Conservation (phyloP, 2,329 filamentous ascomycete genomes). For the Xylaria multiplex region DNA sequence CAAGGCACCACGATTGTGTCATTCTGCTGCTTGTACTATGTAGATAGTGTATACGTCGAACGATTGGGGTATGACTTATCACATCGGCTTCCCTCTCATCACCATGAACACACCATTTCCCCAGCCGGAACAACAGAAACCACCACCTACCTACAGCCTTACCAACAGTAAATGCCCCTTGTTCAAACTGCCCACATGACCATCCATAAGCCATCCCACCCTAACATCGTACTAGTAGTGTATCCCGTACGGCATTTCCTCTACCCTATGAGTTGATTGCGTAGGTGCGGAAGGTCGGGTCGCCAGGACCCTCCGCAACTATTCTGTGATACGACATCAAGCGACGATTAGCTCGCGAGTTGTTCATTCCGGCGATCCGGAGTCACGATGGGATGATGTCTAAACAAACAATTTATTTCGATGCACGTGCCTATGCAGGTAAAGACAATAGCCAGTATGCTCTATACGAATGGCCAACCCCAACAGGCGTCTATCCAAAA, state of each 20-base stretch:
- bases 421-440: not conserved
- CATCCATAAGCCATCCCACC: not conserved
- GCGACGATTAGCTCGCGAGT: slow-evolving; percentile 1
- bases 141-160: not conserved
- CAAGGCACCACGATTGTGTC: slow-evolving; percentile 22
- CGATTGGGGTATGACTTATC: slow-evolving; percentile 8
- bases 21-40: not conserved
- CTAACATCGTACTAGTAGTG: too few relatives aligned
- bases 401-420: slow-evolving; percentile 9
- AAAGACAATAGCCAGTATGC: slow-evolving; percentile 3
- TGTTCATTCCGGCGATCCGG: slow-evolving; percentile 1
- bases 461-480: slow-evolving; percentile 1
- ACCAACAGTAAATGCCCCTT: slow-evolving; percentile 4
- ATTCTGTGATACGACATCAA: not conserved
- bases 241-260: too few relatives aligned
- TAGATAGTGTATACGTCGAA: slow-evolving; percentile 1
- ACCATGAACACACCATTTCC: slow-evolving; percentile 1
- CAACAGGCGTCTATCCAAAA: slow-evolving; percentile 35
- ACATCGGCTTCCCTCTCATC: slow-evolving; percentile 9
- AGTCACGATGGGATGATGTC: slow-evolving; percentile 10
- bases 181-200: slow-evolving; percentile 4
- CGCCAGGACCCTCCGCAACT: not conserved
- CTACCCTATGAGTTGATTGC: too few relatives aligned
- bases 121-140: not conserved
- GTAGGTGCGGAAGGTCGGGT: slow-evolving; percentile 1